Evolutionary conservation across 192 early-diverging fungal species (phyloP).

Genomic region (Coemansia sp.): DNA sequence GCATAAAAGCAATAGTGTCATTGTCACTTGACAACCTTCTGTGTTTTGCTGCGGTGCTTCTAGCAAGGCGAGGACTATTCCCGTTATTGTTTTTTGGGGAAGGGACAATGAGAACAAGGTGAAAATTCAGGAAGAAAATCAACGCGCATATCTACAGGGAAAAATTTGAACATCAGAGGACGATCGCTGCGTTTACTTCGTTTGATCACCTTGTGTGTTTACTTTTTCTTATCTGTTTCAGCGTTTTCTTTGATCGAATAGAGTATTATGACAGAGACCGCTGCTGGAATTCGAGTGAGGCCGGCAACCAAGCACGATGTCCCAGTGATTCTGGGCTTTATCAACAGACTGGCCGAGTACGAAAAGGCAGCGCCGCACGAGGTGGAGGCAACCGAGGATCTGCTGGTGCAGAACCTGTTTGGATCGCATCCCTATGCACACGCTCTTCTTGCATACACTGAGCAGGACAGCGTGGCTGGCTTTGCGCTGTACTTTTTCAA

Average conservation of each 20-base stretch:
- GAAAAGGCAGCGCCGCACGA: conserved; percentile 68
- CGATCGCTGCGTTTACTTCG: no score
- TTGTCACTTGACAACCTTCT: background rate
- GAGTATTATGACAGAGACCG: no score
- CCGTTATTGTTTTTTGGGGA: no score
- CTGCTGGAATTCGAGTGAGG: conserved; percentile 13
- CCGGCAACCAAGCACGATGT: conserved; percentile 63
- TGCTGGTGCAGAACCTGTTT: conserved; percentile 65
- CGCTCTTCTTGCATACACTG: conserved; percentile 64
- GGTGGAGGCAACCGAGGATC: conserved; percentile 69
- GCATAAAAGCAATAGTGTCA: background rate
- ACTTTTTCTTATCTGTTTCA: no score
- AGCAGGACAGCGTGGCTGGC: conserved; percentile 54
- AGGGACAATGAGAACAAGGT: no score
- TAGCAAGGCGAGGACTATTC: no score
- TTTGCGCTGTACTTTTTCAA: conserved; percentile 87
- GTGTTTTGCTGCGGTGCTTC: no score
- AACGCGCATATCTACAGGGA: no score
- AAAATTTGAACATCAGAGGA: no score
- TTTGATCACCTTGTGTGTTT: no score
- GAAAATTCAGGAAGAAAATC: no score
- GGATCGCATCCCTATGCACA: conserved; percentile 64
- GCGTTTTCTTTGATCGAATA: no score
- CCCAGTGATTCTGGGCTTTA: conserved; percentile 67
- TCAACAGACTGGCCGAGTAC: conserved; percentile 71